Evolutionary conservation across 768 basidiomycete genomes (phyloP).

Genomic region (Russula emetica): DNA sequence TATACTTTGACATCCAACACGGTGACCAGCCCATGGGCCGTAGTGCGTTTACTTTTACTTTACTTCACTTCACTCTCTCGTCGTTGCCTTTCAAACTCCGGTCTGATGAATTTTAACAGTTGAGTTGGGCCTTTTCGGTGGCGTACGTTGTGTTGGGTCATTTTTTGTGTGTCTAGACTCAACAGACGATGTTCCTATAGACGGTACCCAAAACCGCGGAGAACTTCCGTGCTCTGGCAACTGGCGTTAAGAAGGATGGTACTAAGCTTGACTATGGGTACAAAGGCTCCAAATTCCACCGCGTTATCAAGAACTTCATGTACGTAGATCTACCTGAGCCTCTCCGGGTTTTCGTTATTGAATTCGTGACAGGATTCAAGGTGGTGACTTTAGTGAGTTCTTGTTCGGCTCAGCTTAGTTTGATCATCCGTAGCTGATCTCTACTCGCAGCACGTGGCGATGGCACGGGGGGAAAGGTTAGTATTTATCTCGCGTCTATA

Average conservation of each 20-base stretch:
- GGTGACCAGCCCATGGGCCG: conserved; percentile 84
- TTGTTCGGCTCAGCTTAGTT: conserved; percentile 23
- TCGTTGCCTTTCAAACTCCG: not conserved
- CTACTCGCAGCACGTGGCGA: conserved; percentile 62
- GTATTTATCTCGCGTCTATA: conserved; percentile 18
- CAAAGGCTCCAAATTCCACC: conserved; percentile 95
- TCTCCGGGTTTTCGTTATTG: conserved; percentile 27
- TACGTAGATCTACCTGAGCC: conserved; percentile 31
- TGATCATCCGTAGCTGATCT: conserved; percentile 4
- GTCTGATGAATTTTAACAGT: conserved; percentile 43
- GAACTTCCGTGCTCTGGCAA: conserved; percentile 94
- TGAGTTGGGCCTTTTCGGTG: conserved; percentile 85
- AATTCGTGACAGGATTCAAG: conserved; percentile 69
- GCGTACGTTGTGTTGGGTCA: conserved; percentile 42
- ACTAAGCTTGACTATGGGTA: conserved; percentile 73
- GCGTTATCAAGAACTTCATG: conserved; percentile 94
- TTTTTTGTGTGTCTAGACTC: not conserved
- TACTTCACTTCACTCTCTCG: too few species aligned
- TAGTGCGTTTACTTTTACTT: conserved; percentile 47
- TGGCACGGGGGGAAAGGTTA: conserved; percentile 86
- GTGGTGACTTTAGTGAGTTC: conserved; percentile 91
- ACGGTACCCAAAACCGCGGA: conserved; percentile 95
- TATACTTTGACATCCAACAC: conserved; percentile 93
- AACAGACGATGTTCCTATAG: conserved; percentile 37
- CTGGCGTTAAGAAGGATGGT: conserved; percentile 77